These are phyloP conservation scores for Nakazawaea peltata DNA, from an alignment of 805 yeast species.

Conservation along the genomic window DNA sequence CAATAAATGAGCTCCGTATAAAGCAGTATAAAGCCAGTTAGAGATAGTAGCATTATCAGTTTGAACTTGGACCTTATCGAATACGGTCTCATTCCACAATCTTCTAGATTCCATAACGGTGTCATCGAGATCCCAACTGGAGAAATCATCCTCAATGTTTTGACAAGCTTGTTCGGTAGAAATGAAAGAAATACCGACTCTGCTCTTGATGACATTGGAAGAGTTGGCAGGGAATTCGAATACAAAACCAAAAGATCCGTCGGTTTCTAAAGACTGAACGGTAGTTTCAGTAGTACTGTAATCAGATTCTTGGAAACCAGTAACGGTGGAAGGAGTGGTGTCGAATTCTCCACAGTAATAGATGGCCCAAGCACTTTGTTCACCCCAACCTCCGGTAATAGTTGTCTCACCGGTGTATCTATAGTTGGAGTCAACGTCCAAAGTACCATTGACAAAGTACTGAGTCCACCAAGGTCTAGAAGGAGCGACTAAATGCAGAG, in stretches of 20 bases:
- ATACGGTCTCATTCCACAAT: constrained; percentile 18
- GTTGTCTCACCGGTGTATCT: constrained; percentile 20
- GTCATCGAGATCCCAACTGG: constrained; percentile 12
- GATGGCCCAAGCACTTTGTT: constrained; percentile 20
- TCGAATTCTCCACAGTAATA: constrained; percentile 24
- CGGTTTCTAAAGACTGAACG: constrained; percentile 4
- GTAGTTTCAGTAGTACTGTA: not conserved
- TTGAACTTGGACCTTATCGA: constrained; percentile 9
- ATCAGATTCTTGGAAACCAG: constrained; percentile 11
- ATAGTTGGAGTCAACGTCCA: constrained; percentile 12
- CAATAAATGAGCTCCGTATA: constrained; percentile 23
- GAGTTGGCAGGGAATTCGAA: constrained; percentile 16
- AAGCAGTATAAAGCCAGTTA: constrained; percentile 16
- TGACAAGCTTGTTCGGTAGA: constrained; percentile 22
- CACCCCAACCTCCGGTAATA: constrained; percentile 26
- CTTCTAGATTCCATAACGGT: constrained; percentile 12
- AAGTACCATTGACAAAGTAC: constrained; percentile 20
- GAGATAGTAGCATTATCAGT: constrained; percentile 11
- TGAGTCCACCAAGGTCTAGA: constrained; percentile 26
- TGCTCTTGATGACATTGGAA: constrained; percentile 1
- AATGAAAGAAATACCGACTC: constrained; percentile 24
- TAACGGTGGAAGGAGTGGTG: constrained; percentile 11
- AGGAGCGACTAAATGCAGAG: constrained; percentile 22
- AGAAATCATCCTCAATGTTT: constrained; percentile 17
- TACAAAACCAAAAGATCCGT: constrained; percentile 18